Conservation (phyloP, 495 filamentous ascomycete species). For the Daldinia grandis region DNA sequence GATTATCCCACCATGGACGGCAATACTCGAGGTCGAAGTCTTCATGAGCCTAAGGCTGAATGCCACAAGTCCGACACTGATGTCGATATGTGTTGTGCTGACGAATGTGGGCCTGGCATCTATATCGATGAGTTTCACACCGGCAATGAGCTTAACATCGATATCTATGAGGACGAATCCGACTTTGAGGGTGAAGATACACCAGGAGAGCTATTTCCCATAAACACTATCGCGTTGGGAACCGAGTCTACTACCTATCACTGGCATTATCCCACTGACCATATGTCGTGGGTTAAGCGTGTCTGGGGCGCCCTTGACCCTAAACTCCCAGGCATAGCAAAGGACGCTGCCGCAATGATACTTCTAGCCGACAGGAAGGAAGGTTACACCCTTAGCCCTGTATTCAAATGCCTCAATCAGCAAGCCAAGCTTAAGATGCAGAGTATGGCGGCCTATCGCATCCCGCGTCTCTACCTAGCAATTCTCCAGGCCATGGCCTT, state of each 20-base stretch:
- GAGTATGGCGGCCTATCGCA: background rate
- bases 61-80: background rate
- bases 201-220: background rate
- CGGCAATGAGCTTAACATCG: background rate
- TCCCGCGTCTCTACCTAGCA: background rate
- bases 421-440: background rate
- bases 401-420: background rate
- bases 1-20: too few relatives aligned
- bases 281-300: background rate
- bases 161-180: background rate
- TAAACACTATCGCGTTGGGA: background rate
- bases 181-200: background rate
- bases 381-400: background rate
- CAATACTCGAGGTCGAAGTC: too few relatives aligned
- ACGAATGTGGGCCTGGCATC: background rate
- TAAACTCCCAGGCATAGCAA: background rate
- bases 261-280: background rate
- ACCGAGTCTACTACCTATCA: background rate
- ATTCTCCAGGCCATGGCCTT: background rate
- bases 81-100: background rate
- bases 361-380: background rate
- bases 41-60: too few relatives aligned
- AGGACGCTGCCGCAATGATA: slow-evolving; percentile 1
- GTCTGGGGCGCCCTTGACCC: background rate
- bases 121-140: background rate